Base-by-base conservation (phyloP, 108 stramenopile species). In the Skeletonema marinoi region DNA sequence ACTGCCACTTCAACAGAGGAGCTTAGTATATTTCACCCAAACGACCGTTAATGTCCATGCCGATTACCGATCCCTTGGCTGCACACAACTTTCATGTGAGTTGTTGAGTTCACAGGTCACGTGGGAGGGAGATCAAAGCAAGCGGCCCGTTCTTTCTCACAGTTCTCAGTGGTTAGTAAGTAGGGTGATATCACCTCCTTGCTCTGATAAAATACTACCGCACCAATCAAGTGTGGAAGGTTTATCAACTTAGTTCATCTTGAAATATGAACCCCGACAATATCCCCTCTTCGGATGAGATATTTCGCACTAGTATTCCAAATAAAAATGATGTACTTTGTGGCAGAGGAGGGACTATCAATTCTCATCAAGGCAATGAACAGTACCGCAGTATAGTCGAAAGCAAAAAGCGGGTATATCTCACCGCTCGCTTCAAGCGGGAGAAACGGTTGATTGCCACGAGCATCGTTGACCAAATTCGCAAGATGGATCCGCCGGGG, bases 401-500 rank as follows among this genome's bases (percentile, higher is more conserved):
- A 39, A 90, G 89, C 32, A 93, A 92, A 75, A 93, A 93, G 65
- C 78, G 86, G 2, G 83, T 92, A 0, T 84, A 80, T n/a, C 78
- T 80, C 6, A 79, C 78, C 0, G 83, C 78, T n/a, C 33, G 78
- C 12, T 79, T 84, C 59, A 84, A 80, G 33, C 54, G 78, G 16
- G 93, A 94, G 59, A 94, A 94, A 77, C 85, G 90, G 4, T 51
- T 77, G 6, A 80, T 94, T 41, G 89, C 93, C 1, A 65, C 77
- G 14, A 84, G 87, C 66, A 90, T 93, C 56, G 90, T 96, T 6
- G 58, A 84, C n/a, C 77, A 78, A 32, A 84, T 96, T 59, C 73
- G 86, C 29, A 77, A 77, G 16, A 73, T 92, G 59, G 74, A 87
- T 70, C 94, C 94, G 5, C 94, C 94, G n/a, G 95, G 95, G 4